These are phyloP conservation scores for Tetrahymena elliotti DNA, from an alignment of 73 alveolate genomes.

Conservation along the genomic window DNA sequence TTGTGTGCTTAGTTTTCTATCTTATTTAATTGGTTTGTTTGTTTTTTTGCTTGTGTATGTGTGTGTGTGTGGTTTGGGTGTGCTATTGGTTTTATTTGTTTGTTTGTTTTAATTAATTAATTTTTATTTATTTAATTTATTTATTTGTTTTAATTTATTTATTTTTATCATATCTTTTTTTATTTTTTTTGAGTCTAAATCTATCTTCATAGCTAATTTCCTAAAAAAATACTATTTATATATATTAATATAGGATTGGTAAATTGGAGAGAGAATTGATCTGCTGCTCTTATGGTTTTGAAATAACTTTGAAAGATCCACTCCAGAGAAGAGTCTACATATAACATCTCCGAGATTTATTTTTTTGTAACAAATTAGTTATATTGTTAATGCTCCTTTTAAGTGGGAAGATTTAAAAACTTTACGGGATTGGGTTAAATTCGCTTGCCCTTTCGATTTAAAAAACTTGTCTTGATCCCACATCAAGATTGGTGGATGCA, in stretches of 20 bases:
- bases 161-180: neutral
- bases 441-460: conserved; percentile 1
- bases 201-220: neutral
- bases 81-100: neutral
- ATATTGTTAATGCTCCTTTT: neutral
- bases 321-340: neutral
- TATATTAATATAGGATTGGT: neutral
- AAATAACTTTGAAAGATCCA: neutral
- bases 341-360: neutral
- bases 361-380: neutral
- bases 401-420: neutral
- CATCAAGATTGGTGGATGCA: neutral
- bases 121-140: neutral
- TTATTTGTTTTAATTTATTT: neutral
- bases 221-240: neutral
- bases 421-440: neutral
- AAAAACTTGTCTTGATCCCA: neutral
- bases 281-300: neutral
- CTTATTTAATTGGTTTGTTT: neutral
- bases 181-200: neutral
- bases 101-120: neutral
- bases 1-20: neutral
- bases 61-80: neutral
- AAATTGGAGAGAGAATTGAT: neutral
- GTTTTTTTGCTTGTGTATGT: neutral